These are phyloP conservation scores for Silene vulgaris DNA, from an alignment of 179 eudicot genomes.

Conservation along the genomic window DNA sequence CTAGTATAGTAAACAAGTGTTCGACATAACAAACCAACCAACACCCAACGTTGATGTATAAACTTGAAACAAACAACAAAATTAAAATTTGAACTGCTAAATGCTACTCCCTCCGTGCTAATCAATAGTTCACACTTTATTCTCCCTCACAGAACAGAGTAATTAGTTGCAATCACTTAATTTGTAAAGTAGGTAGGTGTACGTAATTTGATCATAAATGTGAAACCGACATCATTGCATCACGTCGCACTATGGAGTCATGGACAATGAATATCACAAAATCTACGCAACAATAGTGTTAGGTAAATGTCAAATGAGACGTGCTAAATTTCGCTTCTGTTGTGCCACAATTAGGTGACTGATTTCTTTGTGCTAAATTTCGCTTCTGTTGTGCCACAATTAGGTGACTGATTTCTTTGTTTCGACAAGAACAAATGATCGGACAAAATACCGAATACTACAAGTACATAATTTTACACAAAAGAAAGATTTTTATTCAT, in stretches of 20 bases:
- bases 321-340: neutral
- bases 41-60: too few relatives aligned
- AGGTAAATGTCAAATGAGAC: constrained; percentile 9
- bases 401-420: neutral
- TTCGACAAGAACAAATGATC: too few relatives aligned
- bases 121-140: too few relatives aligned
- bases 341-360: neutral
- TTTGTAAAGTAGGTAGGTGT: too few relatives aligned
- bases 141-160: too few relatives aligned
- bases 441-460: too few relatives aligned
- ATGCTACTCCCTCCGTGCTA: too few relatives aligned
- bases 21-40: too few relatives aligned
- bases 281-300: neutral
- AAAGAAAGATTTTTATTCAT: constrained; percentile 21
- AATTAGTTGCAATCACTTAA: too few relatives aligned
- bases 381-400: neutral
- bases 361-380: neutral
- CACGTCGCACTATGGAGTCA: neutral
- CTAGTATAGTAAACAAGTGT: too few relatives aligned
- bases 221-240: neutral
- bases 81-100: too few relatives aligned
- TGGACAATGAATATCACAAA: neutral
- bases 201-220: neutral
- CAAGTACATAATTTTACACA: neutral
- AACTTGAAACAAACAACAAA: too few relatives aligned